Conservation (phyloP, 2,329 filamentous ascomycete genomes). For the Verticillium tricorpus region DNA sequence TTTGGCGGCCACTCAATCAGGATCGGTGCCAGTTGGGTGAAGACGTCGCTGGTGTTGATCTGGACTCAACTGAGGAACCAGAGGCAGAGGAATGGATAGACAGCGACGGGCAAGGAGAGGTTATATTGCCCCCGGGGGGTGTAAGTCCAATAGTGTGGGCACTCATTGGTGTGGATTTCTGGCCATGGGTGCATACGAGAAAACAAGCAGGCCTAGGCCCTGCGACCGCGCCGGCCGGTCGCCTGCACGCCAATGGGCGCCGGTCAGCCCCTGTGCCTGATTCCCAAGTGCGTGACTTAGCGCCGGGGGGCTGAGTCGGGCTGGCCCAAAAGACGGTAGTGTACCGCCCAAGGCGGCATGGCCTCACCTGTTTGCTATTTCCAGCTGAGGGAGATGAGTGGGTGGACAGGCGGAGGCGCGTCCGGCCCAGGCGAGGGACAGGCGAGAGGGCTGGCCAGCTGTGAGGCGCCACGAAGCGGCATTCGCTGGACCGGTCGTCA, state of each 20-base stretch:
- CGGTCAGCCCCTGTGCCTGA: background rate
- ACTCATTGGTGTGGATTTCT: background rate
- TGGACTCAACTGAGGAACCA: background rate
- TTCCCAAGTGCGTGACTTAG: background rate
- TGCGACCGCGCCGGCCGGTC: background rate
- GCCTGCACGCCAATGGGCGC: background rate
- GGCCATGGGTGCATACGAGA: background rate
- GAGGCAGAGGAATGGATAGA: background rate
- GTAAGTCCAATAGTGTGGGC: background rate
- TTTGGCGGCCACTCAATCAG: background rate
- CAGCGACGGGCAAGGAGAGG: background rate
- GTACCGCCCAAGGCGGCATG: background rate
- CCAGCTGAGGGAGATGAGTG: background rate
- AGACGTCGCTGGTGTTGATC: background rate
- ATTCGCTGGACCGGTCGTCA: background rate
- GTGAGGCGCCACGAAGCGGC: background rate
- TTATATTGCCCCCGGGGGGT: background rate
- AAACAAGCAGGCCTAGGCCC: background rate
- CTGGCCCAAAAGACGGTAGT: background rate
- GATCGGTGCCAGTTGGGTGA: background rate
- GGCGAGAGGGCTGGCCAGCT: background rate
- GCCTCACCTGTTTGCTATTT: background rate
- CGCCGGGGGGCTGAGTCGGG: background rate
- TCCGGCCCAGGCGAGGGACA: too few relatives aligned
- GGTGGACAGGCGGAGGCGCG: background rate